A percentile compares a stretch with the other conserved stretches of the same genome.
phyloP scores from a whole-genome alignment of 163 green algal genomes.

The Chlorella variabilis region DNA sequence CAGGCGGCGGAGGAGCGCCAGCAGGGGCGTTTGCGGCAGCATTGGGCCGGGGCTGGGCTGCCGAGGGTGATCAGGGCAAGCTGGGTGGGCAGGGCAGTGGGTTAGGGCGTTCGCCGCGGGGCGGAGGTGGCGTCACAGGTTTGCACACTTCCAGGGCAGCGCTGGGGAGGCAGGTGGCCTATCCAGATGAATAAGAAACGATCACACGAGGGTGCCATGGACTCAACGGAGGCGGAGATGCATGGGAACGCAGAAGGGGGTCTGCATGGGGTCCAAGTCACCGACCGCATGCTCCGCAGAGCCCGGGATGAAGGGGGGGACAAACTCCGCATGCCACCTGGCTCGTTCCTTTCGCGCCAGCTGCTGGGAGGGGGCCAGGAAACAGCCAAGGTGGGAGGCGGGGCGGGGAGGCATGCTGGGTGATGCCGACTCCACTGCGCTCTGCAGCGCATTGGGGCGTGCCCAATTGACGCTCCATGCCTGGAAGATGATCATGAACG shows the following conservation, averaged over 20 bases:
- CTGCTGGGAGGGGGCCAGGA: background rate
- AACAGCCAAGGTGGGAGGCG: constrained; percentile 4
- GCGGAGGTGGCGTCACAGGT: too few species aligned
- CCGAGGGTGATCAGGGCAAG: too few species aligned
- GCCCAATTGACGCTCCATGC: too few species aligned
- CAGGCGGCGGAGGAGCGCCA: constrained; percentile 41
- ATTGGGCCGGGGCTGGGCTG: background rate
- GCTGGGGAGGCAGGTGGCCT: too few species aligned
- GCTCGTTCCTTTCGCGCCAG: background rate
- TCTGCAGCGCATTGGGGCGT: background rate
- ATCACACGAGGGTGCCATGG: too few species aligned
- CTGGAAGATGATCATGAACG: background rate
- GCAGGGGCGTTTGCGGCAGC: constrained; percentile 30
- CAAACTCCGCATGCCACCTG: too few species aligned
- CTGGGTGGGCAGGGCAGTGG: too few species aligned
- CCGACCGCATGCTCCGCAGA: background rate
- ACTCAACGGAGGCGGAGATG: background rate
- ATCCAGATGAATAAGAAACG: too few species aligned
- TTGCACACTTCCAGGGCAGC: too few species aligned
- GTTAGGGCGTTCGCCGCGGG: too few species aligned
- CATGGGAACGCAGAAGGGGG: too few species aligned
- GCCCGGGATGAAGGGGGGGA: background rate
- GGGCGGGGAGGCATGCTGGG: too few species aligned
- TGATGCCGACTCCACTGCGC: background rate
- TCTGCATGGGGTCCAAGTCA: constrained; percentile 15